These are phyloP conservation scores for Hura crepitans DNA, from an alignment of 441 rosid genomes.

Conservation along the genomic window DNA sequence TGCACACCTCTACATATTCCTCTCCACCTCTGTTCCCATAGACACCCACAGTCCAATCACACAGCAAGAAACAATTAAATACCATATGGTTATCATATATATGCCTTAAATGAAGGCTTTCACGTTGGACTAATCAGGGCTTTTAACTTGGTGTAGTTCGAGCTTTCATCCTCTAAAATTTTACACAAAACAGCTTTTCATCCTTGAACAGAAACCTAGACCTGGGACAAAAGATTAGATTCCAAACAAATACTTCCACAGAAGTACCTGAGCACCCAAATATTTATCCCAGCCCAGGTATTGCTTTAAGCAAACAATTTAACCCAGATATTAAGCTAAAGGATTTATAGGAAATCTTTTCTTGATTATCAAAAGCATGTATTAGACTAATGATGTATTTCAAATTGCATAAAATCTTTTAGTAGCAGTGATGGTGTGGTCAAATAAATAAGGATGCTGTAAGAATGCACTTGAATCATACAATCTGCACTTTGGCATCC, in stretches of 20 bases:
- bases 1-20: no score
- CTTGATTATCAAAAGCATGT: background rate
- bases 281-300: background rate
- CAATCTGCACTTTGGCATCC: background rate
- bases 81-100: background rate
- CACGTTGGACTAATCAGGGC: background rate
- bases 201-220: conserved; percentile 1
- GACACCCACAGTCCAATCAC: background rate
- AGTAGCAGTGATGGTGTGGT: background rate
- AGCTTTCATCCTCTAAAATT: conserved; percentile 2
- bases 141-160: background rate
- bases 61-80: background rate
- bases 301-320: background rate
- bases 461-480: background rate
- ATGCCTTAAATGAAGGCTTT: background rate
- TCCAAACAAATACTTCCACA: background rate
- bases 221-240: background rate
- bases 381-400: background rate
- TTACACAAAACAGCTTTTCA: background rate
- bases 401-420: background rate
- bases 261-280: background rate
- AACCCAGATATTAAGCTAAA: background rate
- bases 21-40: background rate
- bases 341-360: background rate
- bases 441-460: background rate